Evolutionary conservation across 106 monocot species (phyloP).

Genomic region (Platanthera zijinensis): DNA sequence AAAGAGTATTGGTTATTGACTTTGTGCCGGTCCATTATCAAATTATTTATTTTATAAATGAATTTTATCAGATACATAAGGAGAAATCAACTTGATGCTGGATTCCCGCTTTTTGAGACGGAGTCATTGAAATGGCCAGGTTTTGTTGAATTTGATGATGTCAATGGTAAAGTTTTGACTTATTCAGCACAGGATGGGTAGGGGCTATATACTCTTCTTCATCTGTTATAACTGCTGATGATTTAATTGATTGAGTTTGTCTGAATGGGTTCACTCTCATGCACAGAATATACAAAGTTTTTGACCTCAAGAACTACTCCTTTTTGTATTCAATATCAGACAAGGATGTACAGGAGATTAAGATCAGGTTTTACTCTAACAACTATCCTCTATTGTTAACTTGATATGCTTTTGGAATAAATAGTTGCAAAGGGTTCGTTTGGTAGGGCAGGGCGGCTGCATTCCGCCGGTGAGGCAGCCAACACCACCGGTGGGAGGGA

Average conservation of each 20-base stretch:
- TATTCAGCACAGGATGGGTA: constrained; percentile 91
- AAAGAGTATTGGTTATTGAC: not conserved
- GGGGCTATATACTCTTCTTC: constrained; percentile 7
- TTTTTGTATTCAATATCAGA: constrained; percentile 86
- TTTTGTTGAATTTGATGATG: constrained; percentile 95
- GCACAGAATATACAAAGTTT: constrained; percentile 70
- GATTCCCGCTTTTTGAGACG: constrained; percentile 76
- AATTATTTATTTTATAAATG: not conserved
- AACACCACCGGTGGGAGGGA: no score
- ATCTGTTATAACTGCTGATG: not conserved
- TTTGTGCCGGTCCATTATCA: not conserved
- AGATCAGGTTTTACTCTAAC: constrained; percentile 69
- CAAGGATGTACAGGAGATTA: constrained; percentile 84
- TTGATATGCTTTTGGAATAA: not conserved
- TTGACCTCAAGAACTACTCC: constrained; percentile 71
- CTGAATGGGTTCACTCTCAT: not conserved
- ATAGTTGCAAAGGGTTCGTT: no score
- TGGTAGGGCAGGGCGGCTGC: no score
- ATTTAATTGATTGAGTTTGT: not conserved
- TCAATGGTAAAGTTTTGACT: constrained; percentile 87
- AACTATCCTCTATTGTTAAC: constrained; percentile 9
- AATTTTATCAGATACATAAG: constrained; percentile 62
- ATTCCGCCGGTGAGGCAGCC: no score
- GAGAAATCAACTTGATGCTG: constrained; percentile 78
- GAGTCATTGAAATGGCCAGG: constrained; percentile 92